A percentile compares a stretch with the other conserved stretches of the same genome.
Conservation (phyloP, 2,329 filamentous ascomycete species). For the Didymella exigua region DNA sequence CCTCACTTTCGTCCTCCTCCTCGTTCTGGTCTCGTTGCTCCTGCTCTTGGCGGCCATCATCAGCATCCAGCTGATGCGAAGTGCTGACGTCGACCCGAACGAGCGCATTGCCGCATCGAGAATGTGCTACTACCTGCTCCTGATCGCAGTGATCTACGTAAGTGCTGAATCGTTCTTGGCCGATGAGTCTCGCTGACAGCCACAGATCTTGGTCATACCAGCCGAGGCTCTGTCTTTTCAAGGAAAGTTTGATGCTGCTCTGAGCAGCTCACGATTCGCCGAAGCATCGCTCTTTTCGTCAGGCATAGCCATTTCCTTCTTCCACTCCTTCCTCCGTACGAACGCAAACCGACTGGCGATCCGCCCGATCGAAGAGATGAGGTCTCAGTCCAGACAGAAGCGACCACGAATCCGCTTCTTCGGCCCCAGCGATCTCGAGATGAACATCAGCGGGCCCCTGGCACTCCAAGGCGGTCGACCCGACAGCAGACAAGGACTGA, state of each 20-base stretch:
- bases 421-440: constrained; percentile 50
- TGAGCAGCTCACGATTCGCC: constrained; percentile 66
- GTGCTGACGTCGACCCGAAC: constrained; percentile 60
- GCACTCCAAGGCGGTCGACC: constrained; percentile 41
- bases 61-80: constrained; percentile 63
- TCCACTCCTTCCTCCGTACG: constrained; percentile 71
- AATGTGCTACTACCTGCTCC: constrained; percentile 70
- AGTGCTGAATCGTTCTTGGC: constrained; percentile 48
- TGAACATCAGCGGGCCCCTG: constrained; percentile 49
- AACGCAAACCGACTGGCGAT: constrained; percentile 64
- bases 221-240: constrained; percentile 64
- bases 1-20: constrained; percentile 61
- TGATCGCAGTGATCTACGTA: constrained; percentile 62
- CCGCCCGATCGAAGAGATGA: constrained; percentile 55
- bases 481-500: constrained; percentile 44
- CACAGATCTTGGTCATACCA: constrained; percentile 64
- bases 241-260: constrained; percentile 48
- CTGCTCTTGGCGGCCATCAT: constrained; percentile 60
- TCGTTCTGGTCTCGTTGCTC: constrained; percentile 58
- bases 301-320: constrained; percentile 67
- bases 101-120: constrained; percentile 69
- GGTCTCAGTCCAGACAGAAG: constrained; percentile 48
- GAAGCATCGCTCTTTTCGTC: constrained; percentile 70
- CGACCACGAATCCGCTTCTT: constrained; percentile 57
- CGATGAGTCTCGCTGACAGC: constrained; percentile 10